A percentile compares a stretch with the other conserved stretches of the same genome.
Evolutionary conservation across 495 filamentous ascomycete genomes (phyloP).

Genomic region (Daldinia vernicosa): DNA sequence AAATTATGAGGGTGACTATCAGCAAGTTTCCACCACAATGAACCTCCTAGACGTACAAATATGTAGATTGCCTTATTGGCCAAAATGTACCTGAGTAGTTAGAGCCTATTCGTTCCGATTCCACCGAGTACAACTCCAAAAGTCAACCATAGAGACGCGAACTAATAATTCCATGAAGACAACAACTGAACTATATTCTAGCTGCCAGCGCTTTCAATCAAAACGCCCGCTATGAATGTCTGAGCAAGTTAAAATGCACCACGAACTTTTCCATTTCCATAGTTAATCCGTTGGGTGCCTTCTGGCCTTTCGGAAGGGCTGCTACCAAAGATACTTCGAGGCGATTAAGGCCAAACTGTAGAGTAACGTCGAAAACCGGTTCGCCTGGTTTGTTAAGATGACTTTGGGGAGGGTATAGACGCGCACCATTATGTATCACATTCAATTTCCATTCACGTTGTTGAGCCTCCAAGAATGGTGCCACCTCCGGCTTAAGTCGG

Average conservation of each 20-base stretch:
- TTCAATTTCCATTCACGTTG: constrained; percentile 71
- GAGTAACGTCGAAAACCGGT: constrained; percentile 67
- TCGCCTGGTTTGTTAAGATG: constrained; percentile 46
- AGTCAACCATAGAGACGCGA: neutral
- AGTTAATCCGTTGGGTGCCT: constrained; percentile 62
- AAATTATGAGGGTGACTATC: neutral
- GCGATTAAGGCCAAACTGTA: constrained; percentile 70
- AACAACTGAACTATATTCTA: neutral
- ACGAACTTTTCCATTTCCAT: constrained; percentile 75
- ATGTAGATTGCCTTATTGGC: neutral
- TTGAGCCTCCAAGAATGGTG: constrained; percentile 58
- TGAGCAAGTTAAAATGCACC: constrained; percentile 65
- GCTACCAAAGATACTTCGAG: constrained; percentile 73
- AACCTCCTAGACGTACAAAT: constrained; percentile 1
- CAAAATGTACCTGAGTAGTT: neutral
- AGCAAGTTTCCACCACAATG: neutral
- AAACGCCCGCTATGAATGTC: constrained; percentile 29
- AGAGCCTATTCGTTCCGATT: neutral
- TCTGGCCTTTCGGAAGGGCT: constrained; percentile 67
- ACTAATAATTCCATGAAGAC: neutral
- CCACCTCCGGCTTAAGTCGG: constrained; percentile 70
- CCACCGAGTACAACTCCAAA: neutral
- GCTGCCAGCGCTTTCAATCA: neutral
- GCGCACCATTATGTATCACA: constrained; percentile 61
- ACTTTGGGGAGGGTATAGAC: constrained; percentile 47